Evolutionary conservation across 176 grass and related monocot genomes (phyloP), one percentile per base, ranked within the genome.

Genomic region (Musa troglodytarum): DNA sequence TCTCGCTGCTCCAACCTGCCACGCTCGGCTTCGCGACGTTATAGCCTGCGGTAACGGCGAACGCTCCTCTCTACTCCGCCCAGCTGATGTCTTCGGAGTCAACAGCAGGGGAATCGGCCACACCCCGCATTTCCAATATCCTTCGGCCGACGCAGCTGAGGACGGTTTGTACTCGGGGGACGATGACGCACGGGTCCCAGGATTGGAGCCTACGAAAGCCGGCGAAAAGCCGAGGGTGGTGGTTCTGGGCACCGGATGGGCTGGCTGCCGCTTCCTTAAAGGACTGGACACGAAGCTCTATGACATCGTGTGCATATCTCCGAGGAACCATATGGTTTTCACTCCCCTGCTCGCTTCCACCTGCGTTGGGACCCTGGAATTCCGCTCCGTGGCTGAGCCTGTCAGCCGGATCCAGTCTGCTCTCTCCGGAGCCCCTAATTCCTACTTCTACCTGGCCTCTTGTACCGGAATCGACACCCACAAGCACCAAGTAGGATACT

Each of bases 311-410:
- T 98, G 94, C 85, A 74, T 98, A 53, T 98, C 94, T 6, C 94
- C 94, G 26, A 76, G 94, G 65, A 98, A 98, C 79, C 90, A 98
- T 82, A 98, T 98, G 90, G 94, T 93, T 79, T 98, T 98, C 79
- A 98, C 90, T 67, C 90, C 94, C 73, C 83, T 98, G 78, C 86
- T 98, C 20, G 94, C 88, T 67, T 98, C 90, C 16, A 98, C 94
- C 26, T 98, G 94, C 77, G 88, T 98, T 2, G 90, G 90, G 20
- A 93, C 88, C 49, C 90, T 98, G 1, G 90, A 98, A 76, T 98
- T 98, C 81, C 83, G 94, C 7, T 93, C 90, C 21, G 94, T 98
- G 17, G 88, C 89, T 7, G 90, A 98, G 86, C 88, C 94, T 49
- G 86, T 98, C 66, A 98, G 63, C 81, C 90, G 64, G 82, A 98